A percentile compares a stretch with the other conserved stretches of the same genome.
Conservation (phyloP, 257 asterid genomes). For the Rauvolfia tetraphylla region DNA sequence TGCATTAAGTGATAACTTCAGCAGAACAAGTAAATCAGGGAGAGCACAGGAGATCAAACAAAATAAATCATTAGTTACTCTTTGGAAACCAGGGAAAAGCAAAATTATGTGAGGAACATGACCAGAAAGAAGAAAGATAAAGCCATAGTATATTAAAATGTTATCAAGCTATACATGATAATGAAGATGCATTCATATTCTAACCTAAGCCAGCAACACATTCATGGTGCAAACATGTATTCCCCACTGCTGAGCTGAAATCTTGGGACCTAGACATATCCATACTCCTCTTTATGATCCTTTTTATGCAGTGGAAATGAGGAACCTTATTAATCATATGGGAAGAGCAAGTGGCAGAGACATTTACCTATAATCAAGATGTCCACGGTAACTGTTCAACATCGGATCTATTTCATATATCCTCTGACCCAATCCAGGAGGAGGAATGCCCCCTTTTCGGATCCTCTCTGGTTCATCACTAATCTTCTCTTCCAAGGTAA, state of each 20-base stretch:
- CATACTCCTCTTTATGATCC: too few species aligned
- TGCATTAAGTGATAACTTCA: background rate
- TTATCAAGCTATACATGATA: background rate
- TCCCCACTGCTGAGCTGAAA: background rate
- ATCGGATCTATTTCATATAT: slow-evolving; percentile 91
- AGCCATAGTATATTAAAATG: background rate
- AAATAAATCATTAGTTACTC: background rate
- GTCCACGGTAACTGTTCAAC: slow-evolving; percentile 54
- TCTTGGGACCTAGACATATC: background rate
- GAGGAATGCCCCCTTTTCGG: slow-evolving; percentile 52
- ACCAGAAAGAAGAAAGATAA: background rate
- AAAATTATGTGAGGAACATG: background rate
- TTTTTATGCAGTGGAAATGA: background rate
- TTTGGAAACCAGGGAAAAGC: background rate
- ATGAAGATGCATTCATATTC: background rate
- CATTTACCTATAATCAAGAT: slow-evolving; percentile 83
- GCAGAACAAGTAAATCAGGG: background rate
- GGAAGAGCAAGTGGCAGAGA: background rate
- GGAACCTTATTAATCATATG: background rate
- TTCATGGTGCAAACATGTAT: background rate
- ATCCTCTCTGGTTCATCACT: slow-evolving; percentile 53
- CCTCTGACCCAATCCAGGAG: slow-evolving; percentile 80
- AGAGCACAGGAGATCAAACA: slow-evolving; percentile 3
- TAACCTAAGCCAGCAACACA: background rate
- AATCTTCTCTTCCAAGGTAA: slow-evolving; percentile 32